These are phyloP conservation scores for Cucurbita moschata DNA, from an alignment of 306 rosid genomes.

Conservation along the genomic window DNA sequence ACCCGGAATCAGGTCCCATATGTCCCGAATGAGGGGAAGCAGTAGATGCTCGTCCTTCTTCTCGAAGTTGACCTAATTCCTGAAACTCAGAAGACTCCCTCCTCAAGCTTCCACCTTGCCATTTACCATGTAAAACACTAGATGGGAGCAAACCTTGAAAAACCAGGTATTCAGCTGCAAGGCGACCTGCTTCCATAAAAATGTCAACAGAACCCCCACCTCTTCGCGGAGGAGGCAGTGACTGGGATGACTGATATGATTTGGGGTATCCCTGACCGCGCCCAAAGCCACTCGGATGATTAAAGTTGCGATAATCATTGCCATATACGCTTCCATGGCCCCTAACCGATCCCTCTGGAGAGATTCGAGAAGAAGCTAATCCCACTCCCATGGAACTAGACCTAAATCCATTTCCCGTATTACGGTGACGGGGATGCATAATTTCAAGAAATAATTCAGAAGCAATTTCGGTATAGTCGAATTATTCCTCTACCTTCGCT, in stretches of 20 bases:
- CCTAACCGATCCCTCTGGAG: slow-evolving; percentile 26
- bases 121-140: slow-evolving; percentile 32
- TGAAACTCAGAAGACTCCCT: slow-evolving; percentile 28
- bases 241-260: slow-evolving; percentile 22
- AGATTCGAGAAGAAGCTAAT: slow-evolving; percentile 24
- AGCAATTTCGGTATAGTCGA: not conserved
- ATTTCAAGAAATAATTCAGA: not conserved
- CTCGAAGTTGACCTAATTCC: slow-evolving; percentile 13
- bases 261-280: slow-evolving; percentile 29
- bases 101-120: slow-evolving; percentile 35
- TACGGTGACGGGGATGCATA: slow-evolving; percentile 35
- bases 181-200: slow-evolving; percentile 81
- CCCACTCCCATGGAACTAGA: slow-evolving; percentile 33
- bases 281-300: slow-evolving; percentile 28
- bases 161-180: slow-evolving; percentile 83
- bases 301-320: slow-evolving; percentile 20
- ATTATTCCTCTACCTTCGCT: not conserved
- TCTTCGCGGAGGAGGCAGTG: slow-evolving; percentile 17
- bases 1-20: slow-evolving; percentile 13
- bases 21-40: slow-evolving; percentile 46
- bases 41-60: slow-evolving; percentile 49
- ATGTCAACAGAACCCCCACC: slow-evolving; percentile 25
- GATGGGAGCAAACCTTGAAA: slow-evolving; percentile 71
- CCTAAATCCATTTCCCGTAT: slow-evolving; percentile 52
- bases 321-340: slow-evolving; percentile 18